Conservation (phyloP, 2,329 filamentous ascomycete genomes). For the Aspergillus fructus region DNA sequence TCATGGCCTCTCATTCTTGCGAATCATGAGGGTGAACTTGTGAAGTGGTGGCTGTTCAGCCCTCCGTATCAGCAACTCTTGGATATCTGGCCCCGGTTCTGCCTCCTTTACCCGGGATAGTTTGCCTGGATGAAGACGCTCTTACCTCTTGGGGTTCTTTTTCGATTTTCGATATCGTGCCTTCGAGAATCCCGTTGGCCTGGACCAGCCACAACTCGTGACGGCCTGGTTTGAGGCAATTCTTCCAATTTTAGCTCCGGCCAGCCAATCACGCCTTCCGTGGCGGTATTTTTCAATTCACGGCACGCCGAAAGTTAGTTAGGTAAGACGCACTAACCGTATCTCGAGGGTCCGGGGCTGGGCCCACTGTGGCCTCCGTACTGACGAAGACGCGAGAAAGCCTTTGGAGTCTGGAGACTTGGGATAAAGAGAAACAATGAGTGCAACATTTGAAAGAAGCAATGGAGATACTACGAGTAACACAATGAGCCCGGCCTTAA, state of each 20-base stretch:
- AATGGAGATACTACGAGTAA: background rate
- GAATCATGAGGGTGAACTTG: conserved; percentile 2
- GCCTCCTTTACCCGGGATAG: background rate
- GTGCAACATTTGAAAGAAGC: background rate
- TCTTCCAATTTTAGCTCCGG: conserved; percentile 20
- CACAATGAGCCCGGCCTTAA: background rate
- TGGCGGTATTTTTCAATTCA: conserved; percentile 20
- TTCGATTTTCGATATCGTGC: background rate
- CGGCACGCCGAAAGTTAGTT: conserved; percentile 5
- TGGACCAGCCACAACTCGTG: conserved; percentile 3
- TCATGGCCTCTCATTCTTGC: background rate
- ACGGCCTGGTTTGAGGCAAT: conserved; percentile 15
- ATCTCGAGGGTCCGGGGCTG: background rate
- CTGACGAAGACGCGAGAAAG: background rate
- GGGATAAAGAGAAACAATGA: background rate
- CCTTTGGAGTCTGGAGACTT: background rate
- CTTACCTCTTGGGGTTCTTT: background rate
- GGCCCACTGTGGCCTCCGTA: background rate
- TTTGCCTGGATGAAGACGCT: background rate
- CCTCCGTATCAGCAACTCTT: background rate
- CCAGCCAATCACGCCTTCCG: conserved; percentile 16
- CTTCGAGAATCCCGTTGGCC: background rate
- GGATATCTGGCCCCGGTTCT: background rate
- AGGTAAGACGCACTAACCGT: conserved; percentile 6
- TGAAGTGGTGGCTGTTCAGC: conserved; percentile 5